These are phyloP conservation scores for Thielaviopsis musarum DNA, from an alignment of 2,329 filamentous ascomycete species.

Conservation along the genomic window DNA sequence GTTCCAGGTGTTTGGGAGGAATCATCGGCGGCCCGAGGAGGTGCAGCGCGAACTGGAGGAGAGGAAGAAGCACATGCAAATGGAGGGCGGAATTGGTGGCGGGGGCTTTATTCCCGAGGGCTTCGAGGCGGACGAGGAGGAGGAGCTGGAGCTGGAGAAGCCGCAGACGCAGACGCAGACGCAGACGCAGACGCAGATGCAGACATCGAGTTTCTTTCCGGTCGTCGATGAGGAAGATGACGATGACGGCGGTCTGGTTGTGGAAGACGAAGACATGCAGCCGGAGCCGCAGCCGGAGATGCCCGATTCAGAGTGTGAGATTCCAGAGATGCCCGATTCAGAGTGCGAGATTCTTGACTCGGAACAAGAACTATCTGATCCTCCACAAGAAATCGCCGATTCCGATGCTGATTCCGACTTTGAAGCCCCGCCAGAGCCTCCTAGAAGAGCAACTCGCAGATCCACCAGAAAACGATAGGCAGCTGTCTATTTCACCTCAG, in stretches of 20 bases:
- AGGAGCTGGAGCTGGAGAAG: constrained; percentile 19
- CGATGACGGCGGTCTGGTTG: constrained; percentile 16
- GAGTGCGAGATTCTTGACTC: too few species aligned
- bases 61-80: constrained; percentile 22
- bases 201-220: constrained; percentile 31
- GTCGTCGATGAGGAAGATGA: constrained; percentile 27
- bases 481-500: neutral
- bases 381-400: neutral
- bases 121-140: constrained; percentile 31
- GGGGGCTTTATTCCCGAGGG: constrained; percentile 41
- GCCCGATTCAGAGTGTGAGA: neutral
- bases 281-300: constrained; percentile 1
- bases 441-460: neutral
- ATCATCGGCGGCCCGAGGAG: constrained; percentile 7
- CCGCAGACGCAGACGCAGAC: constrained; percentile 14
- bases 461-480: neutral
- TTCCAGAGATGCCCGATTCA: neutral
- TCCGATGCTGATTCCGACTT: neutral
- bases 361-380: neutral
- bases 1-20: constrained; percentile 9
- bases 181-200: constrained; percentile 7
- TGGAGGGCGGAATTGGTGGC: constrained; percentile 38
- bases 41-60: constrained; percentile 13
- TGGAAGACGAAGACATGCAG: constrained; percentile 10
- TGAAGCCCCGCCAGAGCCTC: neutral